These are phyloP conservation scores for Vanderwaltozyma polyspora DNA, from an alignment of 805 yeast genomes.

Conservation along the genomic window DNA sequence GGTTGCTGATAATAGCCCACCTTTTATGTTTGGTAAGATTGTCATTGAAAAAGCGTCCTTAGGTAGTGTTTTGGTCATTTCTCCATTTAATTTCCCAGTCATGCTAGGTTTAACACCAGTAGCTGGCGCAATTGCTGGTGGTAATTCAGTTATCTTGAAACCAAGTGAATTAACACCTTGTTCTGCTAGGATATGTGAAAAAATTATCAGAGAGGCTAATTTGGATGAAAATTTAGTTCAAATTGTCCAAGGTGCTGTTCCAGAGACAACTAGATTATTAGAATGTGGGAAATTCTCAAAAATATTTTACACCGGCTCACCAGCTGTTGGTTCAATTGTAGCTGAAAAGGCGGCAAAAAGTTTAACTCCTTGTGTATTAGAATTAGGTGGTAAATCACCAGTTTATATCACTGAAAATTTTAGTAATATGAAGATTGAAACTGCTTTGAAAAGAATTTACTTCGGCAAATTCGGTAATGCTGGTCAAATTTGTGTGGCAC, in stretches of 20 bases:
- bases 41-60: constrained; percentile 33
- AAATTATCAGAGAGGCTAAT: constrained; percentile 36
- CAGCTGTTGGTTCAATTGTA: constrained; percentile 62
- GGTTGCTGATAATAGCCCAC: constrained; percentile 21
- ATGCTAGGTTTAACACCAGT: constrained; percentile 52
- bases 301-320: constrained; percentile 79
- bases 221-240: constrained; percentile 47
- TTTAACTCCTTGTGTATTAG: constrained; percentile 70
- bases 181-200: constrained; percentile 45
- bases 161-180: constrained; percentile 65
- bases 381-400: constrained; percentile 91
- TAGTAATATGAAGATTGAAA: constrained; percentile 32
- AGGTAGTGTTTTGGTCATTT: constrained; percentile 62
- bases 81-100: constrained; percentile 37
- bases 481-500: constrained; percentile 88
- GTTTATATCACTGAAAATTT: constrained; percentile 49
- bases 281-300: constrained; percentile 56
- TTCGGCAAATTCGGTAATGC: constrained; percentile 75
- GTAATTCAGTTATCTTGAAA: constrained; percentile 69
- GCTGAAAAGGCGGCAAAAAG: constrained; percentile 75
- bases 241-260: constrained; percentile 63
- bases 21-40: constrained; percentile 29
- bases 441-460: constrained; percentile 49
- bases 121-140: constrained; percentile 74
- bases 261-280: constrained; percentile 50